Base-by-base conservation (phyloP, 352 stramenopile species). In the Phytophthora foliorum region DNA sequence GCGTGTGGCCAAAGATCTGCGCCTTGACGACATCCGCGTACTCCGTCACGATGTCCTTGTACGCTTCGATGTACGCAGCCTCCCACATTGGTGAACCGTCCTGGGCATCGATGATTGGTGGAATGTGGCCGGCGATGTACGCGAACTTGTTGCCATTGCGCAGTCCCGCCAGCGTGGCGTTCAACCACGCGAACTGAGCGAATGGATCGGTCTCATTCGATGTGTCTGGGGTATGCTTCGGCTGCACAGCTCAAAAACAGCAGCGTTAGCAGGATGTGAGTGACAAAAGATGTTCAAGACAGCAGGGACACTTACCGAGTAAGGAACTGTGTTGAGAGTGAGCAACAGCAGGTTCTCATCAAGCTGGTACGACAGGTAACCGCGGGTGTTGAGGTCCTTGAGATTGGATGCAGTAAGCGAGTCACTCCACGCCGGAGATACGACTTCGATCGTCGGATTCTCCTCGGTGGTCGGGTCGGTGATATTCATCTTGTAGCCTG, bases 1-100 rank as follows among this genome's bases (percentile, higher is more conserved):
- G 92, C 2, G 97, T 80, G 78, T 98, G 94, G 8, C 90, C 94
- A 82, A 97, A 98, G 52, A 98, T 74, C 72, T 95, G 88, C 9
- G 82, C 79, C 68, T 98, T 91, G 36, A 97, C 65, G 24, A 93
- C 77, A 27, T 86, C 70, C 1, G 76, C 19, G 63, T 87, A 94
- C 42, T 78, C 31, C 32, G 75, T 67, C 17, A 97, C 70, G 60
- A 97, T 93, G 1, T 50, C 31, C 69, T 90, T 83, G 81, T 98
- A 98, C 32, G 55, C 72, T 0, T 64, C 41, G 19, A 97, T 88
- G 77, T 98, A 98, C 45, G 77, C 50, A n/a, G 83, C 70, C 32
- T 93, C 77, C 92, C 92, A 98, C 67, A 97, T 81, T 34, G 93
- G 80, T 5, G 86, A 81, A n/a, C 89, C 88, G 22, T 87, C 75